Percentiles rank a stretch among this genome's conserved stretches.
Evolutionary conservation across 495 filamentous ascomycete species (phyloP).

Genomic region (Cladorrhinum samala): DNA sequence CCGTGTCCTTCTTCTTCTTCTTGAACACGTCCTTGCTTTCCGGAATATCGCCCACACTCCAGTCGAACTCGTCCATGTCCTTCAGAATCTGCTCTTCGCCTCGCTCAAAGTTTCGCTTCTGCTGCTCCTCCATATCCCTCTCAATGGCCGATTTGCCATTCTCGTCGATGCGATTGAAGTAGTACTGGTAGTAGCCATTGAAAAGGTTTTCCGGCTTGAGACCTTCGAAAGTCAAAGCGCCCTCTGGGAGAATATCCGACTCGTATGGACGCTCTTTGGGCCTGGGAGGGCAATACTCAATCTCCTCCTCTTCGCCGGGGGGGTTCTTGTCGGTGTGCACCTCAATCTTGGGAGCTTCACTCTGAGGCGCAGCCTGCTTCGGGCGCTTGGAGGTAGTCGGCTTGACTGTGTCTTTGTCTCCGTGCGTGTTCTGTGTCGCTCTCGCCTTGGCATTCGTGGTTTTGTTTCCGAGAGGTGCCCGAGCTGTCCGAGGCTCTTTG

Average conservation of each 20-base stretch:
- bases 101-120: slow-evolving; percentile 45
- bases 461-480: slow-evolving; percentile 84
- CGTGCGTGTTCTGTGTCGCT: slow-evolving; percentile 50
- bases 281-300: slow-evolving; percentile 44
- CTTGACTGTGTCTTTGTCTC: slow-evolving; percentile 34
- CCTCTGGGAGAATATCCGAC: slow-evolving; percentile 67
- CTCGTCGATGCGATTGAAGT: slow-evolving; percentile 59
- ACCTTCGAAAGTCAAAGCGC: slow-evolving; percentile 41
- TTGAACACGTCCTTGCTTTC: slow-evolving; percentile 27
- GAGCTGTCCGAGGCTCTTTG: slow-evolving; percentile 55
- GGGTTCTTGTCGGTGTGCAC: slow-evolving; percentile 33
- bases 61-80: slow-evolving; percentile 51
- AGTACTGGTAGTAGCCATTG: slow-evolving; percentile 58
- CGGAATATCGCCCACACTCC: slow-evolving; percentile 38
- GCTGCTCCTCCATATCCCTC: slow-evolving; percentile 53
- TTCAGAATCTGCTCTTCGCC: slow-evolving; percentile 55
- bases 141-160: slow-evolving; percentile 60
- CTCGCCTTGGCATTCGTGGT: slow-evolving; percentile 91
- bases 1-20: slow-evolving; percentile 26
- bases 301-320: slow-evolving; percentile 52
- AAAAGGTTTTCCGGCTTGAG: slow-evolving; percentile 59
- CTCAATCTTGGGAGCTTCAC: slow-evolving; percentile 39
- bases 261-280: slow-evolving; percentile 62
- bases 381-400: slow-evolving; percentile 29
- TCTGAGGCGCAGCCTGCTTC: slow-evolving; percentile 39